These are phyloP conservation scores for Apiotrichum akiyoshidainum DNA, from an alignment of 1,284 basidiomycete genomes.

Conservation along the genomic window DNA sequence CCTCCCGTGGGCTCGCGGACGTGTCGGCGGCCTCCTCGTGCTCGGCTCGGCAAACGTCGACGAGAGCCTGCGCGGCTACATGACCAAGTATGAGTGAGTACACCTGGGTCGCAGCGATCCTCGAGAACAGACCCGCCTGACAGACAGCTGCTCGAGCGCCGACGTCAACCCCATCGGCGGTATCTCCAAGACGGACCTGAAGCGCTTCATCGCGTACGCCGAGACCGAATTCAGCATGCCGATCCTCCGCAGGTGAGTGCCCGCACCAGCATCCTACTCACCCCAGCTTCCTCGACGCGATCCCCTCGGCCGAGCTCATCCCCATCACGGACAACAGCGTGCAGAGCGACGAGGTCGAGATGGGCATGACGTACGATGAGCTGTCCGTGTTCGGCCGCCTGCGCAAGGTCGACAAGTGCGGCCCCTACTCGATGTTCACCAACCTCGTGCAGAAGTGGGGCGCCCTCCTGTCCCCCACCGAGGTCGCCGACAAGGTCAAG, in stretches of 20 bases:
- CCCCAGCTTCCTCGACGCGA: slow-evolving; percentile 78
- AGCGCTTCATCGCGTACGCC: slow-evolving; percentile 89
- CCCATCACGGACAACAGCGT: slow-evolving; percentile 88
- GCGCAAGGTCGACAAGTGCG: slow-evolving; percentile 94
- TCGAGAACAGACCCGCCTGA: background rate
- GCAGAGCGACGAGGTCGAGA: slow-evolving; percentile 94
- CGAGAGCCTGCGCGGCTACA: slow-evolving; percentile 91
- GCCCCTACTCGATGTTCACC: slow-evolving; percentile 93
- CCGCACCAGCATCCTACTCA: background rate
- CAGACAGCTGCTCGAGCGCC: slow-evolving; percentile 61
- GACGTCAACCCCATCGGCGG: slow-evolving; percentile 98
- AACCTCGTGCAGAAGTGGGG: slow-evolving; percentile 94
- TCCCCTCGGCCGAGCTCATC: slow-evolving; percentile 93
- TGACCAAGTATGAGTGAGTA: slow-evolving; percentile 91
- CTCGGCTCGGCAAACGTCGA: slow-evolving; percentile 97
- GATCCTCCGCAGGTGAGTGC: slow-evolving; percentile 66
- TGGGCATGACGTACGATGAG: slow-evolving; percentile 99
- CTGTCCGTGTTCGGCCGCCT: slow-evolving; percentile 88
- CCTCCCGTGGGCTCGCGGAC: slow-evolving; percentile 85
- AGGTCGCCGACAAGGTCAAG: slow-evolving; percentile 98
- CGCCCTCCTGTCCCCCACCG: slow-evolving; percentile 61
- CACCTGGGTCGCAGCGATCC: too few relatives aligned
- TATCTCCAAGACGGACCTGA: slow-evolving; percentile 96
- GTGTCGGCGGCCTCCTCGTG: slow-evolving; percentile 81
- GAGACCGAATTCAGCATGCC: slow-evolving; percentile 75